These are phyloP conservation scores for Xylariaceae sp. DNA, from an alignment of 2,329 filamentous ascomycete genomes.

Conservation along the genomic window DNA sequence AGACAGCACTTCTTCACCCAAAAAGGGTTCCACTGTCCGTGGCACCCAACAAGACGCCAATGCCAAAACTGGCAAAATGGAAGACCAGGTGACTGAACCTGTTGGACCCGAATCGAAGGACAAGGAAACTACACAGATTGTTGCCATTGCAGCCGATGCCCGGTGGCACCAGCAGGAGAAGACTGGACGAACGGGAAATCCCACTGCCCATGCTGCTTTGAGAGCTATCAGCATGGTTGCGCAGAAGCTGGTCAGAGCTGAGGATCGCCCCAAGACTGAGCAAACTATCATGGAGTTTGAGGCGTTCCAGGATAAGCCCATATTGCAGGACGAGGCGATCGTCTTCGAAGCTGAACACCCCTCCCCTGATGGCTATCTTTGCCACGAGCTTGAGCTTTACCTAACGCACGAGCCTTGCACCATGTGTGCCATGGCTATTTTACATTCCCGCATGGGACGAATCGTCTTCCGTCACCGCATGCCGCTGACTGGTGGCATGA, in stretches of 20 bases:
- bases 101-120: slow-evolving; percentile 22
- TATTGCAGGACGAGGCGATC: slow-evolving; percentile 61
- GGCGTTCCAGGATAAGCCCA: slow-evolving; percentile 63
- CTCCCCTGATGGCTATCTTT: slow-evolving; percentile 79
- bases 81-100: slow-evolving; percentile 1
- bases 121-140: slow-evolving; percentile 44
- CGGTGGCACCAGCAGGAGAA: slow-evolving; percentile 58
- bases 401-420: slow-evolving; percentile 93
- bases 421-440: slow-evolving; percentile 94
- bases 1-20: not conserved
- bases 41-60: not conserved
- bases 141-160: slow-evolving; percentile 73
- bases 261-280: slow-evolving; percentile 36
- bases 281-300: slow-evolving; percentile 48
- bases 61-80: slow-evolving; percentile 1
- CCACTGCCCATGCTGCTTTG: slow-evolving; percentile 73
- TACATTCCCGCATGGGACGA: slow-evolving; percentile 87
- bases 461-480: slow-evolving; percentile 79
- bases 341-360: slow-evolving; percentile 63
- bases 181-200: slow-evolving; percentile 56
- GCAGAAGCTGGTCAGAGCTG: slow-evolving; percentile 56
- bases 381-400: slow-evolving; percentile 89
- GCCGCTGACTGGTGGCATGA: slow-evolving; percentile 76
- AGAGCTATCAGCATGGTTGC: slow-evolving; percentile 81
- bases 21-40: not conserved